Base-by-base conservation (phyloP, 257 asterid species). In the Rubia yunnanensis region DNA sequence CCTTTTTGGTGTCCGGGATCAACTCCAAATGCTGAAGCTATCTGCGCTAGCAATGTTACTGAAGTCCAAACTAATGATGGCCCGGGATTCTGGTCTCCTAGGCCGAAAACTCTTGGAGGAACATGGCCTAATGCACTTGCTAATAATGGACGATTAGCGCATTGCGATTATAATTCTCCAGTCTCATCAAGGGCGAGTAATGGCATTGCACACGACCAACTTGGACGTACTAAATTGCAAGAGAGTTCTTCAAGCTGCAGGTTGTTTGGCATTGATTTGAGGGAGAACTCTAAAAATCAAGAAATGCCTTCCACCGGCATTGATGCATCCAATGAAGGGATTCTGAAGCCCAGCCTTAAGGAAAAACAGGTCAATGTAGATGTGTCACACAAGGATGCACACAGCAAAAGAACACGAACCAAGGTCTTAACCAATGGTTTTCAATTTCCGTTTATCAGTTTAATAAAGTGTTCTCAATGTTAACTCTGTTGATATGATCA, bases 221-320 rank as follows among this genome's bases (percentile, higher is more conserved):
- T 44, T 44, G 52, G 52, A 17, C 14, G 7, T n/a, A 44, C 52
- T 44, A 44, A 44, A 44, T 44, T 44, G 52, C 20, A 44, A 44
- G 22, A 44, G 52, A 44, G 5, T 44, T 15, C 52, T 44, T 15
- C 79, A 31, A 71, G 88, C 15, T 84, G 92, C 71, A 78, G 95
- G 44, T 77, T 94, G 80, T 90, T 94, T 68, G 99, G 99, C 72
- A 69, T 94, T 67, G 91, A 94, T 61, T 76, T 94, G 83, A 90
- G 78, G 54, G 52, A 44, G 20, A 44, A 44, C 0, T n/a, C 17
- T 44, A 44, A 44, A 4, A 44, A 44, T 44, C 52, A 44, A 44
- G 22, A 15, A 15, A 76, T 79, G 34, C 78, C 96, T 67, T 79
- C 86, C 8, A 24, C 72, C 8, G 60, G 58, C 39, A 59, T 71